Base-by-base conservation (phyloP, 129 eudicot species). In the Daucus carota region DNA sequence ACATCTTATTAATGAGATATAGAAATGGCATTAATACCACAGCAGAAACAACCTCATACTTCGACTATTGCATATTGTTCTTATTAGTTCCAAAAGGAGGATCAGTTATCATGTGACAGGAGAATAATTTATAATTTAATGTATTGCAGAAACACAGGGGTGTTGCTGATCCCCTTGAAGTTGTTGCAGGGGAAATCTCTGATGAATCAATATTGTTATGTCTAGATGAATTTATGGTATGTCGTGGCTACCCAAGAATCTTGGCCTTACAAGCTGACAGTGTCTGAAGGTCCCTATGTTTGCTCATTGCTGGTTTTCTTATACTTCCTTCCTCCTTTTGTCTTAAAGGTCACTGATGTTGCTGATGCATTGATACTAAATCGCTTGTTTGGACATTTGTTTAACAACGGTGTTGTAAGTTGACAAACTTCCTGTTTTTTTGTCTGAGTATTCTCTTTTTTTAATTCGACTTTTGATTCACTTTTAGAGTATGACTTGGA, bases 221-320 rank as follows among this genome's bases (percentile, higher is more conserved):
- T 75, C 86, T 95, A 31, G 99, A 95, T 75, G 99, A 95, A 79
- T 95, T 91, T 79, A 95, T 95, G 96, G 99, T 95, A 89, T 68
- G 80, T 79, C 42, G 28, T 75, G 52, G 63, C 36, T 54, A 26
- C 13, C 18, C 3, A 59, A 16, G 11, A 0, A 43, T 80, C 38
- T 59, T 18, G 43, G 33, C 16, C 41, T 22, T 26, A 5, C 0
- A 28, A 7, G 16, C 16, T 14, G 20, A 72, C 6, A 31, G n/a
- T 38, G 15, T 72, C 43, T 43, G 38, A 47, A 24, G 16, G 47
- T 79, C 72, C 44, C 26, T 20, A 29, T 73, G 9, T 45, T 31
- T 57, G 29, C n/a, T n/a, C n/a, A n/a, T 15, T 57, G 47, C 40
- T 36, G 1, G 15, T 67, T 16, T 75, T 43, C 29, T 46, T 47